Conservation (phyloP, 257 asterid genomes). For the Fraxinus cuspidata region DNA sequence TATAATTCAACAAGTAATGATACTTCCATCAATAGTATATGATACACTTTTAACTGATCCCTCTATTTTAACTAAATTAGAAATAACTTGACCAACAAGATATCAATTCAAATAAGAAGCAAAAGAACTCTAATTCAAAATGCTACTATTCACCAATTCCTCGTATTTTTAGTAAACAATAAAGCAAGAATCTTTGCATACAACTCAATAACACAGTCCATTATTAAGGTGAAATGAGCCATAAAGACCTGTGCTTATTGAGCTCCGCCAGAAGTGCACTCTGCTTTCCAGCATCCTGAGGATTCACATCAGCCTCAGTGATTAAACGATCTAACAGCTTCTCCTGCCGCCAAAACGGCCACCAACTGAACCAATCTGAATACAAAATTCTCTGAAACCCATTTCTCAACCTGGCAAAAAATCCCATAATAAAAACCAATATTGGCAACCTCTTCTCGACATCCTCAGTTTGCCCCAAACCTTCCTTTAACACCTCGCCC, state of each 20-base stretch:
- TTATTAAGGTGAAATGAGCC: not conserved
- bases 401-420: slow-evolving; percentile 49
- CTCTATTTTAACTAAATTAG: not conserved
- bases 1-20: not conserved
- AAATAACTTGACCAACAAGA: slow-evolving; percentile 9
- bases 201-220: not conserved
- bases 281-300: slow-evolving; percentile 73
- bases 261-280: slow-evolving; percentile 75
- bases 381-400: slow-evolving; percentile 53
- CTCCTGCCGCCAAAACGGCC: slow-evolving; percentile 86
- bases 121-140: slow-evolving; percentile 6
- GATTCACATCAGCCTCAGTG: slow-evolving; percentile 84
- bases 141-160: not conserved
- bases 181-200: not conserved
- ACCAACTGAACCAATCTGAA: slow-evolving; percentile 77
- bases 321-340: slow-evolving; percentile 69
- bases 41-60: not conserved
- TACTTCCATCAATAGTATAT: not conserved
- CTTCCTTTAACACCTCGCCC: slow-evolving; percentile 34
- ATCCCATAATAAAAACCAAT: slow-evolving; percentile 63
- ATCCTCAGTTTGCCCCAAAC: slow-evolving; percentile 28
- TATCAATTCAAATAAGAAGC: slow-evolving; percentile 8
- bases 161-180: not conserved
- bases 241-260: slow-evolving; percentile 71
- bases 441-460: slow-evolving; percentile 54